Percentiles rank a stretch among this genome's conserved stretches.
These are phyloP conservation scores for Cystobasidium slooffiae DNA, from an alignment of 1,284 basidiomycete genomes.

Conservation along the genomic window DNA sequence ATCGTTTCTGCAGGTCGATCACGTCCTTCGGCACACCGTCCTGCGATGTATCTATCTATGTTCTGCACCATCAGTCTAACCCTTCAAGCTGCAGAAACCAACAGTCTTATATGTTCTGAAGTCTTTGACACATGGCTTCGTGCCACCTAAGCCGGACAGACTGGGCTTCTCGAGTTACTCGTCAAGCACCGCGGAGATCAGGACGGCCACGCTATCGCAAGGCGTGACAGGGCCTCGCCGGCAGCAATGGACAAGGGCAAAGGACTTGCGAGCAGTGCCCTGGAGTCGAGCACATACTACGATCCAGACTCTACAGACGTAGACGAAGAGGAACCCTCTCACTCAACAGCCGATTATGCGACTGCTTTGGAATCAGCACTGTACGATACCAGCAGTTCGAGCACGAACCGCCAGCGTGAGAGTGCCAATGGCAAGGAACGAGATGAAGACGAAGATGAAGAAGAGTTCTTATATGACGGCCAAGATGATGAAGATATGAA, in stretches of 20 bases:
- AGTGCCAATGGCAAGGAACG: constrained; percentile 5
- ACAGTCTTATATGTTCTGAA: too few species aligned
- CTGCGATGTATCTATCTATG: too few species aligned
- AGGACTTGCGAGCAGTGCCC: not conserved
- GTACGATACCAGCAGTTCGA: constrained; percentile 1
- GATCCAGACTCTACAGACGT: not conserved
- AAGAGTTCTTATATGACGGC: constrained; percentile 47
- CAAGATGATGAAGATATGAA: constrained; percentile 39
- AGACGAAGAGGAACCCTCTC: constrained; percentile 1
- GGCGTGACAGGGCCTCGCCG: constrained; percentile 14
- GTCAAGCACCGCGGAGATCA: not conserved
- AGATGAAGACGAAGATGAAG: constrained; percentile 24
- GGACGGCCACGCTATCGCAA: not conserved
- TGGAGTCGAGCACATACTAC: not conserved
- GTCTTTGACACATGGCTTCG: too few species aligned
- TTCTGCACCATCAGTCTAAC: too few species aligned
- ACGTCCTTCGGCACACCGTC: too few species aligned
- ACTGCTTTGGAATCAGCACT: constrained; percentile 38
- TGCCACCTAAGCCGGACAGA: too few species aligned
- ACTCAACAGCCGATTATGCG: constrained; percentile 20
- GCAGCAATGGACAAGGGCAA: constrained; percentile 6
- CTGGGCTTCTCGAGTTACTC: not conserved
- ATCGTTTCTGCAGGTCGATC: too few species aligned
- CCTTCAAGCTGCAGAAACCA: too few species aligned
- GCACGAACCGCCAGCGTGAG: constrained; percentile 12